Evolutionary conservation across 257 asterid species (phyloP).

Genomic region (Solanum corneliomulleri): DNA sequence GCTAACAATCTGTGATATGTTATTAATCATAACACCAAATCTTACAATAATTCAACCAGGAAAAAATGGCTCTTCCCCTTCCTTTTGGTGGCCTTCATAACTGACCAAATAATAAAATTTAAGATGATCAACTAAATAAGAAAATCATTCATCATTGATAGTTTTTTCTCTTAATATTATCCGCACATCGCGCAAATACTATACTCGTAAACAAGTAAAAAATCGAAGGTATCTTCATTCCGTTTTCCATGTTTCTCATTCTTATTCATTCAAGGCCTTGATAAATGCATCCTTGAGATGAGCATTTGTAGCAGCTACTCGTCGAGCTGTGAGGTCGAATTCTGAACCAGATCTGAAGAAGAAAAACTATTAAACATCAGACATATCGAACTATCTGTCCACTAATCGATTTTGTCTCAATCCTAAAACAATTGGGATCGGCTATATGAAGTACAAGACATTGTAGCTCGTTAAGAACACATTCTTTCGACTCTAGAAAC

Average conservation of each 20-base stretch:
- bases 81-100: too few relatives aligned
- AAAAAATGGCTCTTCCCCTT: too few relatives aligned
- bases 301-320: conserved; percentile 70
- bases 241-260: conserved; percentile 21
- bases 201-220: too few relatives aligned
- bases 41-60: too few relatives aligned
- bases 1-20: too few relatives aligned
- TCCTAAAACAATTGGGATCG: neutral
- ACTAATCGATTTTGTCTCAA: neutral
- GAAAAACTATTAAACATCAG: neutral
- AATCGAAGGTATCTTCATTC: neutral
- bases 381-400: neutral
- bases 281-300: conserved; percentile 49
- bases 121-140: too few relatives aligned
- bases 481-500: neutral
- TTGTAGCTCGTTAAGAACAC: neutral
- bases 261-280: conserved; percentile 45
- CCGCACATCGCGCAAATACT: too few relatives aligned
- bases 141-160: too few relatives aligned
- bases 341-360: conserved; percentile 51
- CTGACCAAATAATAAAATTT: too few relatives aligned
- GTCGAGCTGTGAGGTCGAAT: conserved; percentile 60
- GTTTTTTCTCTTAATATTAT: too few relatives aligned
- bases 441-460: neutral
- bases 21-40: too few relatives aligned